Percentiles rank a stretch among this genome's conserved stretches.
Evolutionary conservation across 2,329 filamentous ascomycete genomes (phyloP).

Genomic region (Phaeophleospora eucalypticola): DNA sequence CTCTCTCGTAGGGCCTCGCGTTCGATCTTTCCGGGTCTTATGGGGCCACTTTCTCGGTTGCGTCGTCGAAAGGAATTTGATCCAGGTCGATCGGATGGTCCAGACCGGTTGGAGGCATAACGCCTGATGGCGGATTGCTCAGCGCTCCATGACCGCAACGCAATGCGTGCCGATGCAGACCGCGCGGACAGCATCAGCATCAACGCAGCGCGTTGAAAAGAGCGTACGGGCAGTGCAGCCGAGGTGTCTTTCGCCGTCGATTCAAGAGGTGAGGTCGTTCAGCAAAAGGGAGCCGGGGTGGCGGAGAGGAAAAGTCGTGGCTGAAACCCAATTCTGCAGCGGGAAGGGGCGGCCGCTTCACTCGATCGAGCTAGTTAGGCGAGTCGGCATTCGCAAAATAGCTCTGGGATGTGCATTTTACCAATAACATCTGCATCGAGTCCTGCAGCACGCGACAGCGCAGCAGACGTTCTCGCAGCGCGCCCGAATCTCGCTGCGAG

Average conservation of each 20-base stretch:
- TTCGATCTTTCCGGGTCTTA: no score
- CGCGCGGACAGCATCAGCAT: constrained; percentile 26
- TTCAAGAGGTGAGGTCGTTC: not conserved
- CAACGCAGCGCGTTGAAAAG: constrained; percentile 18
- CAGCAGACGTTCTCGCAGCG: not conserved
- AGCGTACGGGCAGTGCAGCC: not conserved
- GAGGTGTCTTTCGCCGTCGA: not conserved
- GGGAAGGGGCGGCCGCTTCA: not conserved
- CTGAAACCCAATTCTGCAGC: not conserved
- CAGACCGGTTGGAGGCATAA: no score
- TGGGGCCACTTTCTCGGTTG: no score
- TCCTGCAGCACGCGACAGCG: not conserved
- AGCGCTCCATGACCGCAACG: constrained; percentile 11
- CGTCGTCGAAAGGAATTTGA: no score
- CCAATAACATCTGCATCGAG: no score
- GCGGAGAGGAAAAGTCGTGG: not conserved
- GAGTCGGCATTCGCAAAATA: not conserved
- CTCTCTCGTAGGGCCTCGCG: no score
- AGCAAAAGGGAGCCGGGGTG: not conserved
- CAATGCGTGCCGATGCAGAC: constrained; percentile 14
- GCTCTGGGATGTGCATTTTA: no score
- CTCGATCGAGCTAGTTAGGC: not conserved
- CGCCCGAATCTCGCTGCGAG: not conserved
- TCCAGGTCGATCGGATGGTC: no score
- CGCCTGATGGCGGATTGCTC: not conserved